A percentile compares a stretch with the other conserved stretches of the same genome.
phyloP scores from a whole-genome alignment of 306 rosid species.

The Gillenia trifoliata region DNA sequence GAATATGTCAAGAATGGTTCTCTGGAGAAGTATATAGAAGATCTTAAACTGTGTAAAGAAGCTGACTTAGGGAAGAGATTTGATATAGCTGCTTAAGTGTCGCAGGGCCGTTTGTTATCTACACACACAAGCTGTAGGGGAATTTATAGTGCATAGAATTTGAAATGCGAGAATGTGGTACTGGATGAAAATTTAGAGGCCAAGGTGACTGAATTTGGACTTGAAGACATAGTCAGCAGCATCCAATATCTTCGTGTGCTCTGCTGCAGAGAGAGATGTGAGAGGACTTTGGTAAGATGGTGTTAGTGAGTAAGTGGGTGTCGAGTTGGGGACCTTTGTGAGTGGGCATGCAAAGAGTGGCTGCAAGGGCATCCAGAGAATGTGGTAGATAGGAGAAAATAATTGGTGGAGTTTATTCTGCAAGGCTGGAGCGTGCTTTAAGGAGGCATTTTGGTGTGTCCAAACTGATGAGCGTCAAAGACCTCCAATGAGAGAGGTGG shows the following conservation, averaged over 20 bases:
- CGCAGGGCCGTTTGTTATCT: slow-evolving; percentile 64
- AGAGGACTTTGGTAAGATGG: slow-evolving; percentile 66
- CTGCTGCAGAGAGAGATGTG: slow-evolving; percentile 60
- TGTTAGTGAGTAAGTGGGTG: slow-evolving; percentile 50
- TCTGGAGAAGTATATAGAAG: slow-evolving; percentile 40
- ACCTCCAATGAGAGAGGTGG: slow-evolving; percentile 73
- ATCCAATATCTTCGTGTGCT: slow-evolving; percentile 26
- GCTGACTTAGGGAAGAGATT: slow-evolving; percentile 62
- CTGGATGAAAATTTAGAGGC: slow-evolving; percentile 55
- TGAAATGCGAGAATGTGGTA: slow-evolving; percentile 56
- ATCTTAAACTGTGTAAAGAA: slow-evolving; percentile 48
- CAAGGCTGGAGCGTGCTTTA: slow-evolving; percentile 54
- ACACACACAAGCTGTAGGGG: slow-evolving; percentile 75
- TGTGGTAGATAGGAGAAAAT: slow-evolving; percentile 53
- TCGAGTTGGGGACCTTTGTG: slow-evolving; percentile 27
- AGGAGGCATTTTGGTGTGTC: slow-evolving; percentile 78
- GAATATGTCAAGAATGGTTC: slow-evolving; percentile 63
- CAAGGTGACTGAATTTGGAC: slow-evolving; percentile 63
- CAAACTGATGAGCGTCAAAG: slow-evolving; percentile 52
- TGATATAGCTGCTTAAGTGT: slow-evolving; percentile 62
- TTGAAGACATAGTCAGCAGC: slow-evolving; percentile 35
- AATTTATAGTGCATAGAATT: slow-evolving; percentile 60
- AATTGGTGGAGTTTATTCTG: slow-evolving; percentile 26
- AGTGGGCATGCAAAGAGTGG: slow-evolving; percentile 65
- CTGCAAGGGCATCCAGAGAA: slow-evolving; percentile 38